These are phyloP conservation scores for Mentha longifolia DNA, from an alignment of 257 asterid genomes.

Conservation along the genomic window DNA sequence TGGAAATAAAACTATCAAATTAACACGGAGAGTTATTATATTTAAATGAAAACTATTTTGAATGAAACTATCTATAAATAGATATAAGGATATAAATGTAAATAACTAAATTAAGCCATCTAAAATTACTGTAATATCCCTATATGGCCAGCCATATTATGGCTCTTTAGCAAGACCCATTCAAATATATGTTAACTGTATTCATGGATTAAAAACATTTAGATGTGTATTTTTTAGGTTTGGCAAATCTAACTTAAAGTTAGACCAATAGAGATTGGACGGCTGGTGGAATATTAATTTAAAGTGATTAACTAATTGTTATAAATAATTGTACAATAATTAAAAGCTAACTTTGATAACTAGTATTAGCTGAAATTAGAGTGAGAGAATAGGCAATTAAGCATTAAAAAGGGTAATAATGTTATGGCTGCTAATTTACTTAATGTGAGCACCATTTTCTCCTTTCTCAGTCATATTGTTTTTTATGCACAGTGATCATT, in stretches of 20 bases:
- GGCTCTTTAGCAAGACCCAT: too few species aligned
- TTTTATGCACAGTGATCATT: neutral
- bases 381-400: conserved; percentile 27
- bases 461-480: neutral
- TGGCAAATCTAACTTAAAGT: conserved; percentile 35
- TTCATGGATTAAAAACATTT: too few species aligned
- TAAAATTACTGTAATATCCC: too few species aligned
- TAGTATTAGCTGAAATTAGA: conserved; percentile 18
- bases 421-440: conserved; percentile 21
- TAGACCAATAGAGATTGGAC: conserved; percentile 1
- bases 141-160: too few species aligned
- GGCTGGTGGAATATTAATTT: conserved; percentile 21
- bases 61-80: too few species aligned
- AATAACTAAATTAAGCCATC: too few species aligned
- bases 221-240: neutral
- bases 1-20: too few species aligned
- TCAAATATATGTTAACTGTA: too few species aligned
- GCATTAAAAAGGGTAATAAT: conserved; percentile 14
- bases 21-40: too few species aligned
- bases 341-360: conserved; percentile 23
- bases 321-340: conserved; percentile 40
- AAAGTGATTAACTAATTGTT: conserved; percentile 22
- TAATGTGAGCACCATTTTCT: neutral
- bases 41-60: too few species aligned
- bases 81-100: too few species aligned